phyloP scores from a whole-genome alignment of 495 filamentous ascomycete genomes.

The Wilcoxina mikolae region DNA sequence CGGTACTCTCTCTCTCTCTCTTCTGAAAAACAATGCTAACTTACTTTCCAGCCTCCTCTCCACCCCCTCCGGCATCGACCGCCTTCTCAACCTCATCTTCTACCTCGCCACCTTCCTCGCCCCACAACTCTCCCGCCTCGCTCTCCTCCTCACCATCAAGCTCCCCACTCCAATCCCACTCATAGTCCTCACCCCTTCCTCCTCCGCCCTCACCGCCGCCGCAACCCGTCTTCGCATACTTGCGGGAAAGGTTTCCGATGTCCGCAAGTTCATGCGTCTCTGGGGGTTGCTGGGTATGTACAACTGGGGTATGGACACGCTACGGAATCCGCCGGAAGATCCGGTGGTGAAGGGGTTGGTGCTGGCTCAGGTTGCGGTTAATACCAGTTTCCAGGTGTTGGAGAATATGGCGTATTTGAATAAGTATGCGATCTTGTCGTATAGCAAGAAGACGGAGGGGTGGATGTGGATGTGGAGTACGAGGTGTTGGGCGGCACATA shows the following conservation, averaged over 20 bases:
- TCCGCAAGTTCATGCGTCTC: constrained; percentile 58
- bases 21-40: neutral
- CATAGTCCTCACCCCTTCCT: constrained; percentile 31
- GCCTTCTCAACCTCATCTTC: constrained; percentile 45
- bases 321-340: constrained; percentile 36
- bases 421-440: constrained; percentile 49
- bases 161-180: constrained; percentile 14
- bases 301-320: constrained; percentile 47
- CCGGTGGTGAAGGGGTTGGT: constrained; percentile 35
- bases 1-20: neutral
- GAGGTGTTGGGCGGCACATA: constrained; percentile 64
- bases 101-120: constrained; percentile 45
- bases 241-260: constrained; percentile 42
- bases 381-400: constrained; percentile 55
- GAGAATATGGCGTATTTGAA: constrained; percentile 77
- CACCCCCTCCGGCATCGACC: constrained; percentile 46
- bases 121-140: constrained; percentile 31
- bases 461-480: constrained; percentile 58
- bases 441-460: constrained; percentile 38
- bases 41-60: constrained; percentile 33
- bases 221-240: constrained; percentile 37
- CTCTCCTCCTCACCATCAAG: constrained; percentile 26
- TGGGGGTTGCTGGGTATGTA: constrained; percentile 69
- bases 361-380: constrained; percentile 51
- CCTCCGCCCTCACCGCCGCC: constrained; percentile 32